Conservation (phyloP, 2,329 filamentous ascomycete species). For the Fusarium cyanostomum region DNA sequence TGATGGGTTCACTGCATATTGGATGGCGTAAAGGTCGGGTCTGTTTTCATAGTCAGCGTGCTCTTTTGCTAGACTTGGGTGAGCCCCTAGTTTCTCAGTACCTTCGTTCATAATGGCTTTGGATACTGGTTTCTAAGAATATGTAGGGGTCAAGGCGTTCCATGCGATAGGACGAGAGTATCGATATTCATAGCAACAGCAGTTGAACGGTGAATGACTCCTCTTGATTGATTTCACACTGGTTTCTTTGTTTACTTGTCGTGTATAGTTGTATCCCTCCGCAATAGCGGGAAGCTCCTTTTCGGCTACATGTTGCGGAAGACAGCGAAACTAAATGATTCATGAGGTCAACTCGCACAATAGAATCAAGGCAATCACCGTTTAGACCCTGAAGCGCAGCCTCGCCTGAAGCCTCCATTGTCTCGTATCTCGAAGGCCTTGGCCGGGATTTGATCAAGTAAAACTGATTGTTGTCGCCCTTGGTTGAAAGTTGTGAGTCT, state of each 20-base stretch:
- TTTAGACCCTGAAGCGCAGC: no score
- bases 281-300: background rate
- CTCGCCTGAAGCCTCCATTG: background rate
- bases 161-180: constrained; percentile 2
- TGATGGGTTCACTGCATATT: constrained; percentile 31
- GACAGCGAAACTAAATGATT: no score
- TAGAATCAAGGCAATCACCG: no score
- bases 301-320: no score
- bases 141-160: background rate
- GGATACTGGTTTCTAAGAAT: constrained; percentile 12
- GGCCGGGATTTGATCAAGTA: background rate
- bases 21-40: constrained; percentile 28
- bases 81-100: constrained; percentile 22
- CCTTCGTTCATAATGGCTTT: constrained; percentile 25
- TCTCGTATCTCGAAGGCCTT: background rate
- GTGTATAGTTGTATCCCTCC: background rate
- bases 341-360: no score
- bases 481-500: background rate
- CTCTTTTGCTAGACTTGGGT: constrained; percentile 33
- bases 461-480: background rate
- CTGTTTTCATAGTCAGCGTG: constrained; percentile 22
- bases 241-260: background rate
- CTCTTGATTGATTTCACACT: background rate
- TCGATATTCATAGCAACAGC: background rate
- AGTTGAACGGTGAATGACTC: background rate